Conservation (phyloP, 768 basidiomycete genomes). For the Clavaria fumosa region DNA sequence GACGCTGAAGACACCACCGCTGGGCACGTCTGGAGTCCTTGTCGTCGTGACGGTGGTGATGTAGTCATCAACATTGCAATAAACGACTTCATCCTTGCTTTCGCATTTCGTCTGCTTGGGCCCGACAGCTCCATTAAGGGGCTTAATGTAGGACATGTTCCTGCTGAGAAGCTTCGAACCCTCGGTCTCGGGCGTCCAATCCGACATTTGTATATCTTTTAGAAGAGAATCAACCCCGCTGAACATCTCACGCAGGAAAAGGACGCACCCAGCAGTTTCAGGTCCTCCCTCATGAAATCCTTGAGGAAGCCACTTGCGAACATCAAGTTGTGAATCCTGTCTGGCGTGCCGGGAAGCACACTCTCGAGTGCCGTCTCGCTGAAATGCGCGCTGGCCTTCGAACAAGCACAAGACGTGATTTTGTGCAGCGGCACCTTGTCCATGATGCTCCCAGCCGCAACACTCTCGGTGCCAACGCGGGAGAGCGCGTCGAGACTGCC, state of each 20-base stretch:
- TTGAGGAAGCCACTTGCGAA: constrained; percentile 94
- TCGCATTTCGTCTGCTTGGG: constrained; percentile 95
- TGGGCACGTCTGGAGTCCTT: constrained; percentile 86
- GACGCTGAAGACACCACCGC: constrained; percentile 82
- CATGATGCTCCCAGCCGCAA: constrained; percentile 11
- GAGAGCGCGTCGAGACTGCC: constrained; percentile 10
- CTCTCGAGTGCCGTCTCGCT: constrained; percentile 62
- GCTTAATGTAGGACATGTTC: constrained; percentile 95
- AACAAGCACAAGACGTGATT: constrained; percentile 62
- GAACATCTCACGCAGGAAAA: background rate
- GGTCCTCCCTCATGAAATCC: constrained; percentile 80
- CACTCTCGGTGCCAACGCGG: constrained; percentile 9
- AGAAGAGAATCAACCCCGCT: constrained; percentile 1
- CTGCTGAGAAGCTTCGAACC: constrained; percentile 60
- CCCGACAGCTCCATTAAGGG: constrained; percentile 72
- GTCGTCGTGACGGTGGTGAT: constrained; percentile 80
- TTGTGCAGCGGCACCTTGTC: constrained; percentile 21
- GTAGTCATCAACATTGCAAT: constrained; percentile 74
- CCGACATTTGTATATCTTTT: constrained; percentile 86
- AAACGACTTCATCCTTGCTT: constrained; percentile 70
- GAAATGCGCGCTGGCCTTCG: constrained; percentile 52
- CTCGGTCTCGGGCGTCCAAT: constrained; percentile 64
- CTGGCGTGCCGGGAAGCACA: constrained; percentile 78
- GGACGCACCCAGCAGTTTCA: constrained; percentile 69
- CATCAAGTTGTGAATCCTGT: constrained; percentile 90